Base-by-base conservation (phyloP, 2,329 filamentous ascomycete species). In the Tolypocladium paradoxum region DNA sequence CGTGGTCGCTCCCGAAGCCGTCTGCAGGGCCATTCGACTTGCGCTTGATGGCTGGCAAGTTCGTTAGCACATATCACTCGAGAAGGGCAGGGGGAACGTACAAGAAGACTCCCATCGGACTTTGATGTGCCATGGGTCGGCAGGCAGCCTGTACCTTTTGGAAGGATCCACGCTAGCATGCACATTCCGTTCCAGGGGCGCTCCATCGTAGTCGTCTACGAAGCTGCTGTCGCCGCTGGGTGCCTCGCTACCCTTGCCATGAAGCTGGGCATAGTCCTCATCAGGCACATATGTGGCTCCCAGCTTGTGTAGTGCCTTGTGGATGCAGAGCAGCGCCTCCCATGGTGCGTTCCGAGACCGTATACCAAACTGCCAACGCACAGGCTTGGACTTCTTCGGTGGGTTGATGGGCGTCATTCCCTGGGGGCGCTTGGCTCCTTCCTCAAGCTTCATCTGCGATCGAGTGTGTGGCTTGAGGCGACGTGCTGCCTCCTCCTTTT, bases 341-440 rank as follows among this genome's bases (percentile, higher is more conserved):
- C 91, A 90, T 0, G 93, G 93, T 53, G 90, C 87, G 64, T 97
- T 99, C 49, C 93, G 84, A 47, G 90, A 96, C 37, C 93, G 83
- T 56, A 99, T 99, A 53, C 93, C 93, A 66, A 99, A 99, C 67
- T 99, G 93, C 93, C 93, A 99, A 59, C 92, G 89, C 18, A 91
- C 88, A 1, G 87, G 87, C 64, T 88, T 90, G 6, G 77, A 72
- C 68, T 88, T 90, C 73, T 88, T 90, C 4, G 75, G 68, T 2
- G 83, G 81, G 50, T 76, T 71, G 48, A 84, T 78, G 0, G 81
- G 82, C 2, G 82, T 85, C 73, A 85, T 77, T 22, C 77, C 76
- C 54, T 83, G 79, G 4, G 82, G 82, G 37, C 81, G 76, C 58
- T 72, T 80, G 64, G 65, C 79, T 53, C 69, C 77, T 64, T 80